phyloP scores from a whole-genome alignment of 2,329 filamentous ascomycete species.

The Colletotrichum australisinense region DNA sequence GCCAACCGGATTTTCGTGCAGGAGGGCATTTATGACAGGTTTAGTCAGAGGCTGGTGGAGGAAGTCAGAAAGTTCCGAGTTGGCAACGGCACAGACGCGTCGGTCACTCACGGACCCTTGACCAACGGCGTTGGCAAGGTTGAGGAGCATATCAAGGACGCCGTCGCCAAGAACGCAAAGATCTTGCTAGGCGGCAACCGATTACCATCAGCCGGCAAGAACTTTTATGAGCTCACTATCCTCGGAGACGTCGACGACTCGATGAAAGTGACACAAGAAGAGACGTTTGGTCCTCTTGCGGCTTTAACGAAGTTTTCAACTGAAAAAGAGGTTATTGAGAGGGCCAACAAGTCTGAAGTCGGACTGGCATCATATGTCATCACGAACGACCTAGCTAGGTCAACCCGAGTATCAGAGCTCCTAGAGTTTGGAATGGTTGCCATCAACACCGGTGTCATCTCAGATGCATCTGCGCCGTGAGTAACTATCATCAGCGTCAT shows the following conservation, averaged over 20 bases:
- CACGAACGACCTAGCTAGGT: constrained; percentile 56
- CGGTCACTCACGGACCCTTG: constrained; percentile 71
- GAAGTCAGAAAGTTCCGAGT: constrained; percentile 82
- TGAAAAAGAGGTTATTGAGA: constrained; percentile 75
- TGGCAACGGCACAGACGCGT: constrained; percentile 71
- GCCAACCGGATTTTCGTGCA: constrained; percentile 88
- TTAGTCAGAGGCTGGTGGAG: constrained; percentile 74
- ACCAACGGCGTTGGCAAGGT: constrained; percentile 76
- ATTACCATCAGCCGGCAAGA: constrained; percentile 70
- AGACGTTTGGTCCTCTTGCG: constrained; percentile 82
- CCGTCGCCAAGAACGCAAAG: constrained; percentile 56
- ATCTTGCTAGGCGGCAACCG: constrained; percentile 71
- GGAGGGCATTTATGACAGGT: constrained; percentile 80
- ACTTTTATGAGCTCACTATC: constrained; percentile 80
- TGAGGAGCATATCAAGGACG: constrained; percentile 72
- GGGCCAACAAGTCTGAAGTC: constrained; percentile 76
- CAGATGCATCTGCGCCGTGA: constrained; percentile 43
- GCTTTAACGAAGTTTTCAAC: constrained; percentile 77
- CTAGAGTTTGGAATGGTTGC: constrained; percentile 76
- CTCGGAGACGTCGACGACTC: constrained; percentile 74
- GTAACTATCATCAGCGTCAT: neutral
- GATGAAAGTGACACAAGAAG: constrained; percentile 76
- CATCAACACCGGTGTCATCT: constrained; percentile 65
- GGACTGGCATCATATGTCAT: constrained; percentile 83
- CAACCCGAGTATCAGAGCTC: constrained; percentile 56